Conservation (phyloP, 2,329 filamentous ascomycete species). For the Fusarium stilboides region DNA sequence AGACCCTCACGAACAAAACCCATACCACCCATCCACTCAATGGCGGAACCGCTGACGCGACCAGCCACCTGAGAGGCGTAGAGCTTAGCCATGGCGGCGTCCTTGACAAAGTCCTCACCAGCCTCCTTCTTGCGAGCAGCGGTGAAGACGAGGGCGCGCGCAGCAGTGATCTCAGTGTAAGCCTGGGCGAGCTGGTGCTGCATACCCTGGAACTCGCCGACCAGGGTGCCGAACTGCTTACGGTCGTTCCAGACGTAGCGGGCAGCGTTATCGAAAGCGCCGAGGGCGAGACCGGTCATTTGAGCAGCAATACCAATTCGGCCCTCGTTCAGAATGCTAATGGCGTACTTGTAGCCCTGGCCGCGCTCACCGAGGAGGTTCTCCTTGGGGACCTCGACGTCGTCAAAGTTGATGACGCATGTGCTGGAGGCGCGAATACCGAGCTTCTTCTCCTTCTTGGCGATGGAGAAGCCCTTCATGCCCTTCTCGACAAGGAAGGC, state of each 20-base stretch:
- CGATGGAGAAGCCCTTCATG: slow-evolving; percentile 90
- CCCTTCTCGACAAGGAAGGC: slow-evolving; percentile 96
- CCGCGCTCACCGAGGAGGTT: slow-evolving; percentile 92
- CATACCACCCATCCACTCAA: slow-evolving; percentile 99
- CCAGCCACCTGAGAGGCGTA: slow-evolving; percentile 94
- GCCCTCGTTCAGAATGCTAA: slow-evolving; percentile 93
- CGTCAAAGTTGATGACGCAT: slow-evolving; percentile 97
- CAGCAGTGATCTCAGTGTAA: slow-evolving; percentile 93
- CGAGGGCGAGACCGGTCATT: slow-evolving; percentile 96
- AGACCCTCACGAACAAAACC: slow-evolving; percentile 96
- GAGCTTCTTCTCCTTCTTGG: slow-evolving; percentile 99
- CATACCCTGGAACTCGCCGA: slow-evolving; percentile 99
- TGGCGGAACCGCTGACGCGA: slow-evolving; percentile 84
- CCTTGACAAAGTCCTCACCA: slow-evolving; percentile 92
- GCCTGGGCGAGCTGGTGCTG: slow-evolving; percentile 98
- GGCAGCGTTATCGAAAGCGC: slow-evolving; percentile 95
- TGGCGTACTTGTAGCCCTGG: slow-evolving; percentile 98
- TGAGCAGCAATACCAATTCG: slow-evolving; percentile 98
- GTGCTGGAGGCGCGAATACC: slow-evolving; percentile 97
- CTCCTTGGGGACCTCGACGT: slow-evolving; percentile 89
- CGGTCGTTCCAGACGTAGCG: slow-evolving; percentile 98
- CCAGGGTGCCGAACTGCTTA: slow-evolving; percentile 92
- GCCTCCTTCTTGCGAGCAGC: slow-evolving; percentile 98
- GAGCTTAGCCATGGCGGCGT: slow-evolving; percentile 98
- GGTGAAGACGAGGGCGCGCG: slow-evolving; percentile 94